Percentiles rank a stretch among this genome's conserved stretches.
These are phyloP conservation scores for Angophora floribunda DNA, from an alignment of 345 rosid species.

Conservation along the genomic window DNA sequence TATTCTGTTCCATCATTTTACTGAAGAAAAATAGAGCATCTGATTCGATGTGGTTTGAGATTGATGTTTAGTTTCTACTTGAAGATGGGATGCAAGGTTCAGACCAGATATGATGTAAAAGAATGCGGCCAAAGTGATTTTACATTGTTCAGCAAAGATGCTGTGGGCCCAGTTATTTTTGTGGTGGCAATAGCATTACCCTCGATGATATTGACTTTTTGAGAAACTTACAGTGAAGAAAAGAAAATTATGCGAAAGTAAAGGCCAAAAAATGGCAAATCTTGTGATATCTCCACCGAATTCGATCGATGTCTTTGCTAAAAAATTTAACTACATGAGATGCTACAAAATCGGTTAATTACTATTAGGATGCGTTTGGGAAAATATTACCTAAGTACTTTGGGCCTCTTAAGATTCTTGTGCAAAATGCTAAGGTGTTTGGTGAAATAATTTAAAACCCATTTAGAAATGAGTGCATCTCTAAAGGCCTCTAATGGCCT, in stretches of 20 bases:
- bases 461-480: neutral
- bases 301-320: neutral
- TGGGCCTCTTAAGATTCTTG: neutral
- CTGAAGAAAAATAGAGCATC: neutral
- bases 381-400: neutral
- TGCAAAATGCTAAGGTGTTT: neutral
- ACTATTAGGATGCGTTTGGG: neutral
- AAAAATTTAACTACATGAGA: neutral
- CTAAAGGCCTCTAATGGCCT: neutral
- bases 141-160: neutral
- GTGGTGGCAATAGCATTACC: neutral
- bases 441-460: neutral
- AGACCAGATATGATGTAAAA: neutral
- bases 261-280: neutral
- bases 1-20: neutral
- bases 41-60: neutral
- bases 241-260: neutral
- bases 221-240: neutral
- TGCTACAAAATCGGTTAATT: neutral
- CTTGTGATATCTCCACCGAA: neutral
- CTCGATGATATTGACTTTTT: neutral
- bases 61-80: neutral
- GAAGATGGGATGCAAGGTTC: neutral
- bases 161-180: neutral
- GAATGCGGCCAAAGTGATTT: neutral